Conservation (phyloP, 371 early-diverging fungal genomes). For the Rhizopus sp. region DNA sequence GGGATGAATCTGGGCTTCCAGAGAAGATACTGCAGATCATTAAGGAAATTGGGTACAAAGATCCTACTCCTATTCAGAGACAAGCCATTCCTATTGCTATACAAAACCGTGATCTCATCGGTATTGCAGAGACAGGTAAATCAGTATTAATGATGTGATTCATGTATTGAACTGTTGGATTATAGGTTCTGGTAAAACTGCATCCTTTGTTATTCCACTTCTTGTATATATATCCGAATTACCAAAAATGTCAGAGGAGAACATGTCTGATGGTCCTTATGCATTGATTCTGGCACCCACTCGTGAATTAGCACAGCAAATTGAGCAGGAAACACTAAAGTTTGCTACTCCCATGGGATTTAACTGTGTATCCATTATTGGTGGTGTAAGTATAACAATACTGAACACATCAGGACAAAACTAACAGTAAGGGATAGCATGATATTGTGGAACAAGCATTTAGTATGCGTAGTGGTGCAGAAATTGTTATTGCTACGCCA, state of each 20-base stretch:
- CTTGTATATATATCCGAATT: constrained; percentile 83
- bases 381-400: constrained; percentile 70
- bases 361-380: constrained; percentile 89
- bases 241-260: constrained; percentile 74
- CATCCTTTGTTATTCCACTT: constrained; percentile 96
- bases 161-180: neutral
- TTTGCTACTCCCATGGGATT: constrained; percentile 82
- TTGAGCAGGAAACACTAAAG: constrained; percentile 87
- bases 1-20: constrained; percentile 85
- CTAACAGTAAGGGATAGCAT: constrained; percentile 45
- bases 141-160: neutral
- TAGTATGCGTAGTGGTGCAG: constrained; percentile 84
- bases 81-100: constrained; percentile 96
- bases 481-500: constrained; percentile 97
- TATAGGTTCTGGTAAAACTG: constrained; percentile 92
- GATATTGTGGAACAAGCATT: constrained; percentile 84
- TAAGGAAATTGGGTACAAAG: constrained; percentile 81
- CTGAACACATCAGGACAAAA: neutral
- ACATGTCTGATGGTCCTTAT: constrained; percentile 86
- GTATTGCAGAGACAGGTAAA: constrained; percentile 96
- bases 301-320: constrained; percentile 95
- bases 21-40: constrained; percentile 69
- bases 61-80: constrained; percentile 98
- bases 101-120: constrained; percentile 93
- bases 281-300: constrained; percentile 96